A percentile compares a stretch with the other conserved stretches of the same genome.
phyloP scores from a whole-genome alignment of 2,329 filamentous ascomycete genomes.

The Alternaria ventricosa region DNA sequence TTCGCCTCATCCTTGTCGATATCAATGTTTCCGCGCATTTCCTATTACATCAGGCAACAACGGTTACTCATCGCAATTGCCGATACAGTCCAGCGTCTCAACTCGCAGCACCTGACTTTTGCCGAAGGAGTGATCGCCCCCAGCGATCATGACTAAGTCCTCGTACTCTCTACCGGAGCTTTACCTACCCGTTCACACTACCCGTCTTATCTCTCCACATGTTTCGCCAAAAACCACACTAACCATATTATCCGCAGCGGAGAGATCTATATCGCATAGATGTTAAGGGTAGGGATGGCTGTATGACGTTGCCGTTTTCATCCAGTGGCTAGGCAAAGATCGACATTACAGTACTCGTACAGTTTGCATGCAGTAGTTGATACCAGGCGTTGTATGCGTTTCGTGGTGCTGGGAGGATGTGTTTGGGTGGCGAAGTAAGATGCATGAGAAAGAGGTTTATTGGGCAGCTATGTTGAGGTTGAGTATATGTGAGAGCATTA shows the following conservation, averaged over 20 bases:
- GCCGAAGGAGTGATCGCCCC: background rate
- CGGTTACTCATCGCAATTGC: background rate
- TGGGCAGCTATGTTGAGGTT: background rate
- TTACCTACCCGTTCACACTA: background rate
- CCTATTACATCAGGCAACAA: background rate
- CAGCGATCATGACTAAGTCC: conserved; percentile 5
- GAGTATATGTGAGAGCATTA: background rate
- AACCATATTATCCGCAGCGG: background rate
- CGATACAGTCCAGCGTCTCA: background rate
- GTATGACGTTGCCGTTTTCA: background rate
- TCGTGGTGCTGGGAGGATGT: background rate
- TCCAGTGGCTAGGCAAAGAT: conserved; percentile 1
- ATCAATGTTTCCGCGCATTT: background rate
- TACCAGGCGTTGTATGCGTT: background rate
- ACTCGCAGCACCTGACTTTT: background rate
- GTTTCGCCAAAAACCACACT: background rate
- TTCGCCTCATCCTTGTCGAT: background rate
- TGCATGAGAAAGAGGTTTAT: background rate
- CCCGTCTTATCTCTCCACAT: background rate
- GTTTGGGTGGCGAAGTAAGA: background rate
- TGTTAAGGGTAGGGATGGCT: background rate
- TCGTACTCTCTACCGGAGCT: background rate
- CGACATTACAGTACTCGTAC: background rate
- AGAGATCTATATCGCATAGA: conserved; percentile 8
- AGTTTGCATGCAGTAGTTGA: background rate